These are phyloP conservation scores for Suzukiozyma palmioleophila DNA, from an alignment of 1,139 yeast species.

Conservation along the genomic window DNA sequence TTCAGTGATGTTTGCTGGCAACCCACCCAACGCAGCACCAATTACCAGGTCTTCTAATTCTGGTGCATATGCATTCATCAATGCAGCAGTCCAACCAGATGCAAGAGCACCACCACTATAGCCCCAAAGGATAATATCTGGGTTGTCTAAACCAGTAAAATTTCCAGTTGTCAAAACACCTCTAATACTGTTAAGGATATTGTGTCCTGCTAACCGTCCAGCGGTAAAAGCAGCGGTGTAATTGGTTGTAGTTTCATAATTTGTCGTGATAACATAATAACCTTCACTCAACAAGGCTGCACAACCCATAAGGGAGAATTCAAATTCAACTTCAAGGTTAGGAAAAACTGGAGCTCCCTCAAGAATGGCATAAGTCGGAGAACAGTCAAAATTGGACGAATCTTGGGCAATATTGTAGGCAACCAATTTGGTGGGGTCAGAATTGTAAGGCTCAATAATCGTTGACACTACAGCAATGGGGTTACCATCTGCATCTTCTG, in stretches of 20 bases:
- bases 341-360: slow-evolving; percentile 8
- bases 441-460: slow-evolving; percentile 25
- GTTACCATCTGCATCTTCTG: slow-evolving; percentile 27
- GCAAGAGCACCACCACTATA: slow-evolving; percentile 29
- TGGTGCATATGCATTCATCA: slow-evolving; percentile 30
- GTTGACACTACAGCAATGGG: slow-evolving; percentile 30
- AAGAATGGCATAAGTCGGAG: slow-evolving; percentile 13
- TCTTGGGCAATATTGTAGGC: slow-evolving; percentile 17
- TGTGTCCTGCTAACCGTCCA: slow-evolving; percentile 21
- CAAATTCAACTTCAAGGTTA: slow-evolving; percentile 14
- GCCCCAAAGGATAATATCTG: slow-evolving; percentile 22
- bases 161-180: slow-evolving; percentile 16
- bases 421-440: slow-evolving; percentile 19
- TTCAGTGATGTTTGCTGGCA: slow-evolving; percentile 21
- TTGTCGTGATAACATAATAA: slow-evolving; percentile 24
- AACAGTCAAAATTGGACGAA: slow-evolving; percentile 11
- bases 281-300: slow-evolving; percentile 21
- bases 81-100: slow-evolving; percentile 27
- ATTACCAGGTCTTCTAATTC: slow-evolving; percentile 19
- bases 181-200: slow-evolving; percentile 19
- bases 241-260: slow-evolving; percentile 17
- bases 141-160: slow-evolving; percentile 19
- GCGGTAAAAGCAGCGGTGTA: slow-evolving; percentile 18
- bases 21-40: slow-evolving; percentile 32
- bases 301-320: slow-evolving; percentile 16